Evolutionary conservation across 192 early-diverging fungal species (phyloP).

Genomic region (Rhizoclosmatium sp.): DNA sequence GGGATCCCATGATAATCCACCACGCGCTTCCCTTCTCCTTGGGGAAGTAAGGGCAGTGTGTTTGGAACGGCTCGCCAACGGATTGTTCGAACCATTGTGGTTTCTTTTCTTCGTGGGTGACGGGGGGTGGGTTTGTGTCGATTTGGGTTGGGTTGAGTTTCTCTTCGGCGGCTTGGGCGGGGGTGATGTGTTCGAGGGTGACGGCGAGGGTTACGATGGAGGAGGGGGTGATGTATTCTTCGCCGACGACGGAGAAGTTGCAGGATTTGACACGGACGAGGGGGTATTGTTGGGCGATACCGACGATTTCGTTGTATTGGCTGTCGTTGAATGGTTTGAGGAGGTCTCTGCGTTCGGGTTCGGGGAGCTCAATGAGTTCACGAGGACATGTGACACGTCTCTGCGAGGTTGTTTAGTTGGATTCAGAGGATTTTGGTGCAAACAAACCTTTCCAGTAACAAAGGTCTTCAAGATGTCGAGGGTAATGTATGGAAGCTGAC

Average conservation of each 20-base stretch:
- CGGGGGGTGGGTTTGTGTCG: slow-evolving; percentile 15
- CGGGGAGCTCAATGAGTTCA: slow-evolving; percentile 74
- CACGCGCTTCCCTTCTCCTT: slow-evolving; percentile 79
- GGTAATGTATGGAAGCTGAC: slow-evolving; percentile 86
- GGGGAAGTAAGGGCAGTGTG: slow-evolving; percentile 77
- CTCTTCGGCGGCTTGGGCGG: slow-evolving; percentile 35
- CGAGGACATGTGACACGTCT: slow-evolving; percentile 54
- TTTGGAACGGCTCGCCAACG: slow-evolving; percentile 19
- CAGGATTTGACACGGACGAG: slow-evolving; percentile 76
- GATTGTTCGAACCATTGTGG: slow-evolving; percentile 41
- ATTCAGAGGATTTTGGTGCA: neutral
- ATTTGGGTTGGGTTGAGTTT: slow-evolving; percentile 20
- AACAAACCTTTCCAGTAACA: slow-evolving; percentile 64
- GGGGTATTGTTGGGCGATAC: slow-evolving; percentile 83
- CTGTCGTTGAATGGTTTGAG: slow-evolving; percentile 57
- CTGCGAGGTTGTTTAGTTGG: neutral
- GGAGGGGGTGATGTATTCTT: slow-evolving; percentile 55
- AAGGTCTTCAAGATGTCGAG: slow-evolving; percentile 71
- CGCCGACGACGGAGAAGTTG: slow-evolving; percentile 73
- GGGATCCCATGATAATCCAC: slow-evolving; percentile 92
- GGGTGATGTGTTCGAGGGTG: slow-evolving; percentile 43
- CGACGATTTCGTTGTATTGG: slow-evolving; percentile 73
- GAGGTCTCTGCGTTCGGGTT: slow-evolving; percentile 68
- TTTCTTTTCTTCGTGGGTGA: slow-evolving; percentile 38
- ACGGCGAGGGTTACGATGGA: slow-evolving; percentile 58